Conservation (phyloP, 2,329 filamentous ascomycete species). For the Endocalyx cinctus region DNA sequence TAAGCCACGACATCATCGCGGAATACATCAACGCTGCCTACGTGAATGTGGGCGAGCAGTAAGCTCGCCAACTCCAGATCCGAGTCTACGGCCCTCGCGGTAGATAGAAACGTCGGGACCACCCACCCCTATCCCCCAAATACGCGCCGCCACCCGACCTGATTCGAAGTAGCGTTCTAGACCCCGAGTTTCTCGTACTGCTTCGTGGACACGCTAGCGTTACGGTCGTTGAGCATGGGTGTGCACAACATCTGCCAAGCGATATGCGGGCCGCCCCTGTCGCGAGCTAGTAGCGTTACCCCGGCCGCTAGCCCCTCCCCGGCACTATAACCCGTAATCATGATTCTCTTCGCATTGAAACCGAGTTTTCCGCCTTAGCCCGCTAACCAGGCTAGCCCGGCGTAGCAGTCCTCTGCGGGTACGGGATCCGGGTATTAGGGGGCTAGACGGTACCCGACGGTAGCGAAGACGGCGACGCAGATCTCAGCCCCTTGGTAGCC, state of each 20-base stretch:
- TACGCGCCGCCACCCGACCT: too few relatives aligned
- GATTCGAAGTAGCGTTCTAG: too few relatives aligned
- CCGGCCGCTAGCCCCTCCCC: constrained; percentile 2
- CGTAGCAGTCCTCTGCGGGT: too few relatives aligned
- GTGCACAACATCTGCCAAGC: constrained; percentile 1
- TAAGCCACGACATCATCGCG: constrained; percentile 2
- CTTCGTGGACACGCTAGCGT: not conserved
- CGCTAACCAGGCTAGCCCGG: constrained; percentile 1
- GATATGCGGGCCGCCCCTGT: not conserved
- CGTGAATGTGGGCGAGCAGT: constrained; percentile 1
- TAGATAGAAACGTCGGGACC: too few relatives aligned
- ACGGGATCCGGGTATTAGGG: too few relatives aligned
- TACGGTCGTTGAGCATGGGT: constrained; percentile 4
- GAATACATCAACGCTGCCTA: constrained; percentile 3
- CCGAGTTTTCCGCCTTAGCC: constrained; percentile 1
- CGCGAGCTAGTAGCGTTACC: constrained; percentile 1
- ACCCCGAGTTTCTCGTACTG: not conserved
- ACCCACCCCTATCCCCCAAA: too few relatives aligned
- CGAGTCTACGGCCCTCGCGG: too few relatives aligned
- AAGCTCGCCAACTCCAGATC: not conserved
- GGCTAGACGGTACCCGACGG: too few relatives aligned
- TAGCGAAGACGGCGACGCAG: too few relatives aligned
- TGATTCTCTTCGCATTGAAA: constrained; percentile 1
- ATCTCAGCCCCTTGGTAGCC: too few relatives aligned
- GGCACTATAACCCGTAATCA: constrained; percentile 1